Evolutionary conservation across 768 basidiomycete genomes (phyloP).

Genomic region (Inosperma sp.): DNA sequence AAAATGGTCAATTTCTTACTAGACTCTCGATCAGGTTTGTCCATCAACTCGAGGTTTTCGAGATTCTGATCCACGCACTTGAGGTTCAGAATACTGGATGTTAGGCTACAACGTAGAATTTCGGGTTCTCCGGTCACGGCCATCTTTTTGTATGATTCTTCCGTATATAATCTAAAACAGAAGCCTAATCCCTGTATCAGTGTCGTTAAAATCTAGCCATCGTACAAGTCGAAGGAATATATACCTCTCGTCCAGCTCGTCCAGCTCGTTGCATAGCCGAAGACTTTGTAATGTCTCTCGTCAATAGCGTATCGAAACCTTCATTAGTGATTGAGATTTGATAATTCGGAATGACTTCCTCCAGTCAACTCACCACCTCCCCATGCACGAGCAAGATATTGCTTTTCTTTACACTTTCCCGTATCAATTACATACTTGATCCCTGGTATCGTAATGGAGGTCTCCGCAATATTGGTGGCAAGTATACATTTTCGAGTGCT

Average conservation of each 20-base stretch:
- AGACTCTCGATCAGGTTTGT: conserved; percentile 70
- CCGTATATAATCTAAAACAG: conserved; percentile 93
- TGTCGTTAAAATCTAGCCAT: conserved; percentile 22
- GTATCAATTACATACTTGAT: conserved; percentile 95
- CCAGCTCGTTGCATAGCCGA: conserved; percentile 93
- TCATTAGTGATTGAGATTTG: conserved; percentile 1
- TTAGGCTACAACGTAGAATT: conserved; percentile 82
- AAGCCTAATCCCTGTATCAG: conserved; percentile 57
- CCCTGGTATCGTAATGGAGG: conserved; percentile 94
- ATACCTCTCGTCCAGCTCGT: conserved; percentile 83
- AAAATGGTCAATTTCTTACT: conserved; percentile 43
- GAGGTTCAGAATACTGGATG: conserved; percentile 79
- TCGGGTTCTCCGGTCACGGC: conserved; percentile 73
- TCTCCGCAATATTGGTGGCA: conserved; percentile 97
- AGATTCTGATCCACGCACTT: conserved; percentile 80
- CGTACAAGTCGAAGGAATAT: conserved; percentile 33
- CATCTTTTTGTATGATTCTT: conserved; percentile 68
- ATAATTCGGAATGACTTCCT: conserved; percentile 7
- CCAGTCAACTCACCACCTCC: conserved; percentile 68
- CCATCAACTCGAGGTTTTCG: conserved; percentile 83
- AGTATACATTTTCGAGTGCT: conserved; percentile 86
- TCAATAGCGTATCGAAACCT: conserved; percentile 88
- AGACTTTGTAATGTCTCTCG: conserved; percentile 80
- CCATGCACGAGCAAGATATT: conserved; percentile 62
- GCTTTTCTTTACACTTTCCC: conserved; percentile 94